phyloP scores from a whole-genome alignment of 306 rosid species.

The Fagus sylvatica region DNA sequence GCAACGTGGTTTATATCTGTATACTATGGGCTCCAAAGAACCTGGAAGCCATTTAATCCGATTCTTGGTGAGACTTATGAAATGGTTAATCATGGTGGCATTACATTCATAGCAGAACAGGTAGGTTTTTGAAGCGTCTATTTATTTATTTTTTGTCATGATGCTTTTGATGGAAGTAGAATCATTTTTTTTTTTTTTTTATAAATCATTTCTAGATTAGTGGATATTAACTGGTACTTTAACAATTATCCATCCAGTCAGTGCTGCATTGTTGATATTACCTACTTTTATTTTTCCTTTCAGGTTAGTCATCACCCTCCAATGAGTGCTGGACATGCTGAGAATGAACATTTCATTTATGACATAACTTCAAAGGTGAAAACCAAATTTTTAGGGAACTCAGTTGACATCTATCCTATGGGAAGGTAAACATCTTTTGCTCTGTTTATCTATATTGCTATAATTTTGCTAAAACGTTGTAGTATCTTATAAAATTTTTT shows the following conservation, averaged over 20 bases:
- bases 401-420: slow-evolving; percentile 79
- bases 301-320: slow-evolving; percentile 99
- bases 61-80: slow-evolving; percentile 99
- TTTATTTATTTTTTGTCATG: slow-evolving; percentile 5
- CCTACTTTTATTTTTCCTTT: slow-evolving; percentile 31
- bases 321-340: slow-evolving; percentile 93
- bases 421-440: slow-evolving; percentile 64
- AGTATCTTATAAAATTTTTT: neutral
- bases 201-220: neutral
- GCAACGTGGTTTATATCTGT: slow-evolving; percentile 94
- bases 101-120: slow-evolving; percentile 89
- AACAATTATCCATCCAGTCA: slow-evolving; percentile 1
- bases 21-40: slow-evolving; percentile 82
- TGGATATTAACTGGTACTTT: slow-evolving; percentile 7
- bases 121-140: slow-evolving; percentile 31
- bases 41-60: slow-evolving; percentile 99
- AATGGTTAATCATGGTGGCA: slow-evolving; percentile 71
- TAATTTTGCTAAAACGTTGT: neutral
- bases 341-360: slow-evolving; percentile 86
- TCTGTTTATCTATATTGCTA: slow-evolving; percentile 8
- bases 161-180: slow-evolving; percentile 18
- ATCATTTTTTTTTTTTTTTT: neutral
- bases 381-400: slow-evolving; percentile 90
- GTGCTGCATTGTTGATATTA: slow-evolving; percentile 6
- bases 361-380: slow-evolving; percentile 92